Conservation (phyloP, 441 rosid species). For the Corymbia citriodora region DNA sequence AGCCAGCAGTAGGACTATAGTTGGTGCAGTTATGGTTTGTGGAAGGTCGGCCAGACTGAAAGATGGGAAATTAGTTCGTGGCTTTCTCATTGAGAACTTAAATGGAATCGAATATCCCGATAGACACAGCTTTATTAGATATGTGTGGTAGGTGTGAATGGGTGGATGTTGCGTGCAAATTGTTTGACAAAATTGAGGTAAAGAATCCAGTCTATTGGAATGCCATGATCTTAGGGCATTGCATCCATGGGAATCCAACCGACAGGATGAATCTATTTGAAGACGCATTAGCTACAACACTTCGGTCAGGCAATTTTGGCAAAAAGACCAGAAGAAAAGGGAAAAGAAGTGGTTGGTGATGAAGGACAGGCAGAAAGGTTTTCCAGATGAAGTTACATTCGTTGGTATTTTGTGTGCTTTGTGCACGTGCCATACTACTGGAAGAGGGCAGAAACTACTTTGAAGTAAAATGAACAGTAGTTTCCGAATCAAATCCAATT, state of each 20-base stretch:
- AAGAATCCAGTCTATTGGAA: constrained; percentile 44
- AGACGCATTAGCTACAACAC: constrained; percentile 12
- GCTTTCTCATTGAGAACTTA: constrained; percentile 21
- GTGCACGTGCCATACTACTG: constrained; percentile 33
- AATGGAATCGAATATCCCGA: constrained; percentile 15
- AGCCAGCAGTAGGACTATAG: constrained; percentile 25
- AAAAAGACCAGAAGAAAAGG: not conserved
- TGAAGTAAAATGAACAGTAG: constrained; percentile 26
- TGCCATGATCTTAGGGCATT: constrained; percentile 55
- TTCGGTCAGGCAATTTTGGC: not conserved
- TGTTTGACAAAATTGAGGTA: constrained; percentile 26
- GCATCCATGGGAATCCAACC: constrained; percentile 48
- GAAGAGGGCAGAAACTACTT: constrained; percentile 32
- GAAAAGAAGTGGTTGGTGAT: not conserved
- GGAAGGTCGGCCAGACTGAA: constrained; percentile 41
- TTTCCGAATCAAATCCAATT: constrained; percentile 44
- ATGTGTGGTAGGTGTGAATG: constrained; percentile 46
- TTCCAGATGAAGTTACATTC: constrained; percentile 42
- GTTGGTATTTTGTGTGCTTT: constrained; percentile 42
- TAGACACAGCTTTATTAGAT: constrained; percentile 38
- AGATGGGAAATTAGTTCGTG: constrained; percentile 55
- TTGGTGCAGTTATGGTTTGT: constrained; percentile 31
- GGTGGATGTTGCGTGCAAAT: constrained; percentile 31
- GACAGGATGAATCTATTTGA: constrained; percentile 33
- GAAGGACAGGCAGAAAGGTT: not conserved